Base-by-base conservation (phyloP, 75 land plant genomes). In the Cunninghamia lanceolata region DNA sequence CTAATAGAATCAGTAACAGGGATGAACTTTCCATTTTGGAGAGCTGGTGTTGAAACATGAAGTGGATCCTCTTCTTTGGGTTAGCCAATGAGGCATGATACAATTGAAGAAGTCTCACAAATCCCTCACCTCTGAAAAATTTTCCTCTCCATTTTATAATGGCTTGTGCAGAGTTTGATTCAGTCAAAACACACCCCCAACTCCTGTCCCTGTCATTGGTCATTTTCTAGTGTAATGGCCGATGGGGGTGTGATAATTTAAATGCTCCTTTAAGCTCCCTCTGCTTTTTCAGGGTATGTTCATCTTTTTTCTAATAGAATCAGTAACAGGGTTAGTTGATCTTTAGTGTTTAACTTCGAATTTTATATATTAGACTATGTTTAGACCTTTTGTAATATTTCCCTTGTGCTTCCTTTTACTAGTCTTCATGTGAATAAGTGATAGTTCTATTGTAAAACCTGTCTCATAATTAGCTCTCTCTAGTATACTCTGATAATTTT, bases 341-440 rank as follows among this genome's bases (percentile, higher is more conserved):
- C 63, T 3, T 56, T 19, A 56, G 25, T 56, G 63, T 7, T 63
- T 25, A 63, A 7, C 28, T 25, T 63, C 9, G 7, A 56, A 63
- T 63, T 6, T 73, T 73, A 73, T 11, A 9, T 73, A 34, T 16
- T 73, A 32, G 14, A n/a, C 74, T 10, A 70, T 28, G 7, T n/a
- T 32, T 32, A 13, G 38, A 28, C n/a, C n/a, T 80, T 80, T 45
- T 80, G 7, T n/a, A 28, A 80, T 80, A 9, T 80, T 45, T 80
- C 8, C 43, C 14, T 43, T n/a, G 1, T 28, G 32, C 15, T n/a
- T 80, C n/a, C n/a, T 14, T 70, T 73, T 42, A 80, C 21, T n/a
- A 21, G 50, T 43, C 82, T 80, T 80, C n/a, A 80, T n/a, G 14
- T 45, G 52, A 43, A 80, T n/a, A 42, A n/a, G 82, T 80, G 82